Percentiles rank a stretch among this genome's conserved stretches.
phyloP scores from a whole-genome alignment of 148 eudicot genomes.

The Silene uniflora region DNA sequence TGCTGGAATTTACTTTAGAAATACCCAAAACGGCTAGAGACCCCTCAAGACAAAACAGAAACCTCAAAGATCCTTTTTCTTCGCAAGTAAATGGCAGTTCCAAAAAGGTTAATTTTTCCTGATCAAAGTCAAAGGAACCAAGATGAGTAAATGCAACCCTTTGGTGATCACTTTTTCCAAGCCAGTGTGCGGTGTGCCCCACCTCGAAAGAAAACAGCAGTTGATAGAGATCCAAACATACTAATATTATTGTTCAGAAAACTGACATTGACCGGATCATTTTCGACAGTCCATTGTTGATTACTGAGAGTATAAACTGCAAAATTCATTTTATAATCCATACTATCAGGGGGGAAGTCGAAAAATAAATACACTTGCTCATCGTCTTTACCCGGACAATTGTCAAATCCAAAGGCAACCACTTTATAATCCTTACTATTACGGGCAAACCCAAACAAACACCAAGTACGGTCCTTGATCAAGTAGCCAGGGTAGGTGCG shows the following conservation, averaged over 20 bases:
- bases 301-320: not conserved
- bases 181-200: not conserved
- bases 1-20: not conserved
- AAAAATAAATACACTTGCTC: too few species aligned
- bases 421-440: not conserved
- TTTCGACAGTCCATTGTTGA: not conserved
- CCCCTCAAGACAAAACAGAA: not conserved
- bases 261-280: not conserved
- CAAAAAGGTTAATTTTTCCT: not conserved
- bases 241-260: not conserved
- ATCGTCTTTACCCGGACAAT: too few species aligned
- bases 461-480: too few species aligned
- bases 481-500: too few species aligned
- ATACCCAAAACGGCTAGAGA: not conserved
- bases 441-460: too few species aligned
- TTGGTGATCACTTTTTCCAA: not conserved
- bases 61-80: not conserved
- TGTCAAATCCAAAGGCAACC: not conserved
- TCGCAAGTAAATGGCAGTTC: not conserved
- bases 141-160: not conserved
- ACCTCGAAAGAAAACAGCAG: not conserved
- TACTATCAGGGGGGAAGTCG: too few species aligned
- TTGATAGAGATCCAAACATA: not conserved
- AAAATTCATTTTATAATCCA: too few species aligned
- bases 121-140: constrained; percentile 1